Evolutionary conservation across 2,329 filamentous ascomycete genomes (phyloP).

Genomic region (Fusarium beomiforme): DNA sequence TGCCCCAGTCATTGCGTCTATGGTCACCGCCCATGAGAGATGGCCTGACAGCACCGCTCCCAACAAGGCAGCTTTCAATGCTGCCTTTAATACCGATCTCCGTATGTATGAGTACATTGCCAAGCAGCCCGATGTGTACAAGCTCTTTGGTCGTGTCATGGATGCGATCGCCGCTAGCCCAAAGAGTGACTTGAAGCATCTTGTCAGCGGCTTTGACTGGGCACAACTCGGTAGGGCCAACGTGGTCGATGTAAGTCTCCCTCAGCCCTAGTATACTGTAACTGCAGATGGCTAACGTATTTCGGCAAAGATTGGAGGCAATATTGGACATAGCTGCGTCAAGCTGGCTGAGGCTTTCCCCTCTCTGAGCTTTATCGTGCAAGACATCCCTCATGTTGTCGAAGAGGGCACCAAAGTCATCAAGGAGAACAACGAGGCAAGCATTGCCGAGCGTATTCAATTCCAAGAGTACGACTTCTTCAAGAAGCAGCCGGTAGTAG

Average conservation of each 20-base stretch:
- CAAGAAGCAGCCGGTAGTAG: not conserved
- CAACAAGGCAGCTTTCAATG: not conserved
- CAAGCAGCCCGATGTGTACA: not conserved
- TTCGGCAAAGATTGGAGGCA: not conserved
- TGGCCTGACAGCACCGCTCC: not conserved
- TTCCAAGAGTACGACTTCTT: conserved; percentile 6
- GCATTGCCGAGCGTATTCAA: not conserved
- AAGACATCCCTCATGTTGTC: not conserved
- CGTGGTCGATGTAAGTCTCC: not conserved
- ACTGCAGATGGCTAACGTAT: not conserved
- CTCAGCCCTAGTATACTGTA: too few species aligned
- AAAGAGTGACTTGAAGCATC: not conserved
- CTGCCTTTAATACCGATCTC: not conserved
- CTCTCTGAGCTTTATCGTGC: not conserved
- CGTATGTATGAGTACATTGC: not conserved
- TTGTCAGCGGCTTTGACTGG: not conserved
- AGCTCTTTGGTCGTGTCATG: not conserved
- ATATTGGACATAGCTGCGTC: not conserved
- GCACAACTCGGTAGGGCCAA: not conserved
- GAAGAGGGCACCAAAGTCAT: not conserved
- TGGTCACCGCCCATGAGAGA: not conserved
- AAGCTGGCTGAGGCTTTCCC: not conserved
- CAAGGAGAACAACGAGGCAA: not conserved
- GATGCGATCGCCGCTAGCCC: not conserved
- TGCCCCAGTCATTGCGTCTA: not conserved